Conservation (phyloP, 2,329 filamentous ascomycete species). For the Thielaviopsis ethacetica region DNA sequence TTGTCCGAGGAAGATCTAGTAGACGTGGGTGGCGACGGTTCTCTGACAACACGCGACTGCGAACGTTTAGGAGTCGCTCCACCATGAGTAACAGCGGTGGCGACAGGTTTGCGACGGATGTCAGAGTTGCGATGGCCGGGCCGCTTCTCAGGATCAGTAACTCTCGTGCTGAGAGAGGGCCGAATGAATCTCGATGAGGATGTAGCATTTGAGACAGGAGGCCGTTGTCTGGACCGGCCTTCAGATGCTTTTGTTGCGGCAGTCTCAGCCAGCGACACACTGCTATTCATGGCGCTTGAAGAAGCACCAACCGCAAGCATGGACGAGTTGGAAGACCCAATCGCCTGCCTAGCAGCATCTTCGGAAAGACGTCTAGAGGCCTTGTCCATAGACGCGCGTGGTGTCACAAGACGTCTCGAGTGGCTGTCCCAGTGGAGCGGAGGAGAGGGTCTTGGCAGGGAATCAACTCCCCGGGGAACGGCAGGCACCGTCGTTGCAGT, state of each 20-base stretch:
- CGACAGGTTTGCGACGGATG: constrained; percentile 10
- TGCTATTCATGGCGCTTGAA: constrained; percentile 32
- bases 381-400: constrained; percentile 8
- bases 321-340: constrained; percentile 27
- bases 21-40: constrained; percentile 6
- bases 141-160: constrained; percentile 3
- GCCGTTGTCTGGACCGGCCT: constrained; percentile 2
- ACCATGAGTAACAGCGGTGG: not conserved
- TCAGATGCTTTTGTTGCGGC: not conserved
- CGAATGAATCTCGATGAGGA: constrained; percentile 10
- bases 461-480: constrained; percentile 17
- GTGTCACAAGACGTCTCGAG: constrained; percentile 31
- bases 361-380: constrained; percentile 15
- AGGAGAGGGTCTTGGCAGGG: constrained; percentile 13
- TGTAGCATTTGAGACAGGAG: constrained; percentile 4
- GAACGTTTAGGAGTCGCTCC: not conserved
- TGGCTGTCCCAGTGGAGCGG: constrained; percentile 37
- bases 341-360: constrained; percentile 21
- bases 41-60: not conserved
- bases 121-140: not conserved
- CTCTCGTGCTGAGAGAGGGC: not conserved
- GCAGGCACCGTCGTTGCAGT: constrained; percentile 13
- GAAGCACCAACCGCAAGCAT: constrained; percentile 38
- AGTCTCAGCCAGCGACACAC: constrained; percentile 9
- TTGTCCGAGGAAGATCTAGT: constrained; percentile 9